Base-by-base conservation (phyloP, 768 basidiomycete species). In the Boletus rubescentipes region DNA sequence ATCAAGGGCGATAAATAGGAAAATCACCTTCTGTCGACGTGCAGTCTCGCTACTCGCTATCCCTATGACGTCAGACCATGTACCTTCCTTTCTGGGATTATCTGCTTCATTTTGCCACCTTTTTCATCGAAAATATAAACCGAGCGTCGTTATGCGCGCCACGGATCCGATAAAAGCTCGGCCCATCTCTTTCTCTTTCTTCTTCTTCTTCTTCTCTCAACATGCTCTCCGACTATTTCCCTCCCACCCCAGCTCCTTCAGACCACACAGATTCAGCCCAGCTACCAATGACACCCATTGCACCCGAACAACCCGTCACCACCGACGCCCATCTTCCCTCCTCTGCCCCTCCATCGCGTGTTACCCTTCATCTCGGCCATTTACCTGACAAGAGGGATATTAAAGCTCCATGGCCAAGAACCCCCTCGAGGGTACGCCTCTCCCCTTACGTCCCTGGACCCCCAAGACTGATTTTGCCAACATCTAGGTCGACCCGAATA, bases 401-500 rank as follows among this genome's bases (percentile, higher is more conserved):
- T 61, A 84, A 83, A 60, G 81, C 85, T 0, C 78, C 82, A 15
- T 89, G 85, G 82, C 88, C 88, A 3, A 77, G 86, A 20, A 87
- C 88, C 0, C 88, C 88, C 3, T 88, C 86, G 11, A 77, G 85
- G 62, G 87, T 84, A 44, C 45, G 69, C 72, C 54, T 67, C 32
- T 51, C 44, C 50, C 2, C 26, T 40, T 31, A 14, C 7, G 16
- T 34, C 23, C n/a, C 48, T 11, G 12, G 20, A 38, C 30, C 41
- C 4, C 23, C 21, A 36, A n/a, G 3, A n/a, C 18, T 49, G 41
- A 56, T 42, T 45, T 35, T n/a, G 3, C 31, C 20, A 14, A 5
- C n/a, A n/a, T 41, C 39, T 40, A 87, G 87, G 80, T 90, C 41
- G 86, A 91, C 67, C 88, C 88, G 31, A 90, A 91, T 68, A 89